Evolutionary conservation across 495 filamentous ascomycete genomes (phyloP), one percentile per base, ranked within the genome.

Genomic region (Talaromyces wortmannii): DNA sequence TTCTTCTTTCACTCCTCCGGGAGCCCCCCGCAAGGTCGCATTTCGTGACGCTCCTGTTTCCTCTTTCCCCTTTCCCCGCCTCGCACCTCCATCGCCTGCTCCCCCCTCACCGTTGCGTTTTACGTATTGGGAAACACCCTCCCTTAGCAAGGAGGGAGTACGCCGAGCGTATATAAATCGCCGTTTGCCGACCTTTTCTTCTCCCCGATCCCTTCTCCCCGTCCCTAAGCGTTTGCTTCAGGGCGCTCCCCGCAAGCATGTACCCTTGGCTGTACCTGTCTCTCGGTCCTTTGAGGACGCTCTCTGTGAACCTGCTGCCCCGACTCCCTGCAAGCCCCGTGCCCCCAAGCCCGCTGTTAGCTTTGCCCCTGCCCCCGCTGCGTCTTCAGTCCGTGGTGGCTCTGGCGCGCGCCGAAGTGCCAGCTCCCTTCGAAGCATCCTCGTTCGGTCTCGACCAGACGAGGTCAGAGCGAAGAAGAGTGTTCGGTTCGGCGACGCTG

Each of bases 401-500:
- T 15, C n/a, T 32, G 13, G 17, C 36, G 50, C 12, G 18, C 13
- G 50, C 50, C 50, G 36, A 12, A 52, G 50, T 45, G 50, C 50
- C 40, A 45, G 31, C 33, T 17, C 18, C 12, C 36, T 45, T 52
- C 50, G 50, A 36, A 52, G 50, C 50, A 44, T 52, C 43, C 52
- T 53, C 45, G 52, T 53, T 8, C 52, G 52, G 44, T 11, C 43
- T 7, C n/a, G 18, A 6, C 44, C 52, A 15, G 42, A 53, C 29
- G 42, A 55, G 53, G 45, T 17, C 30, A 31, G n/a, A 16, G 6
- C 29, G 49, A 49, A 53, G 56, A 67, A 64, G 55, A 36, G 56
- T 18, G 62, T 64, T 58, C 59, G 60, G n/a, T 64, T 67, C 53
- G 59, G 59, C 29, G 55, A 62, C 15, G 50, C 53, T 49, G 59